Evolutionary conservation across 768 basidiomycete genomes (phyloP).

Genomic region (Lyophyllum decastes): DNA sequence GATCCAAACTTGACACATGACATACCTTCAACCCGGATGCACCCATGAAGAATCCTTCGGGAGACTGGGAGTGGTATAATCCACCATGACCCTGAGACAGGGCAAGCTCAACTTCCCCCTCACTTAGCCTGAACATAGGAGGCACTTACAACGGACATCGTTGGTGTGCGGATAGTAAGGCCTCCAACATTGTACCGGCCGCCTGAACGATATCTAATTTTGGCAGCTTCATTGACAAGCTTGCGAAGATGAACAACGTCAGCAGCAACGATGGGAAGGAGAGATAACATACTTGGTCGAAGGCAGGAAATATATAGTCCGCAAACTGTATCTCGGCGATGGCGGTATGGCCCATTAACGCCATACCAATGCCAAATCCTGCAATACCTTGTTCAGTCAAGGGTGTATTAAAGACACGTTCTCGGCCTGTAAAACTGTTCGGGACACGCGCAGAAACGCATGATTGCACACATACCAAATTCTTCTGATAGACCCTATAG

Average conservation of each 20-base stretch:
- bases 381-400: constrained; percentile 93
- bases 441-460: background rate
- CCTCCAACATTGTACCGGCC: constrained; percentile 82
- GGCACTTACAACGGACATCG: constrained; percentile 77
- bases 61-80: constrained; percentile 93
- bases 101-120: background rate
- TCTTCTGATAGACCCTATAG: constrained; percentile 85
- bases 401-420: constrained; percentile 95
- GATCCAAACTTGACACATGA: background rate
- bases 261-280: background rate
- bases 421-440: constrained; percentile 55
- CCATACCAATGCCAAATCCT: constrained; percentile 91
- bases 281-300: constrained; percentile 69
- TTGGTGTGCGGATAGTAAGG: constrained; percentile 81
- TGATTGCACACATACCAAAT: constrained; percentile 59
- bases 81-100: constrained; percentile 71
- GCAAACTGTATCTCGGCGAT: constrained; percentile 94
- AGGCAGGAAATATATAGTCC: constrained; percentile 92
- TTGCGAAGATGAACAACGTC: constrained; percentile 26
- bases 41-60: constrained; percentile 93
- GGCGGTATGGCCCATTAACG: constrained; percentile 91
- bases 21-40: constrained; percentile 84
- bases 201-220: constrained; percentile 87
- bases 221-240: constrained; percentile 95
- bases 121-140: constrained; percentile 16